Evolutionary conservation across 768 basidiomycete genomes (phyloP), one percentile per base, ranked within the genome.

Genomic region (Boletus speciosus): DNA sequence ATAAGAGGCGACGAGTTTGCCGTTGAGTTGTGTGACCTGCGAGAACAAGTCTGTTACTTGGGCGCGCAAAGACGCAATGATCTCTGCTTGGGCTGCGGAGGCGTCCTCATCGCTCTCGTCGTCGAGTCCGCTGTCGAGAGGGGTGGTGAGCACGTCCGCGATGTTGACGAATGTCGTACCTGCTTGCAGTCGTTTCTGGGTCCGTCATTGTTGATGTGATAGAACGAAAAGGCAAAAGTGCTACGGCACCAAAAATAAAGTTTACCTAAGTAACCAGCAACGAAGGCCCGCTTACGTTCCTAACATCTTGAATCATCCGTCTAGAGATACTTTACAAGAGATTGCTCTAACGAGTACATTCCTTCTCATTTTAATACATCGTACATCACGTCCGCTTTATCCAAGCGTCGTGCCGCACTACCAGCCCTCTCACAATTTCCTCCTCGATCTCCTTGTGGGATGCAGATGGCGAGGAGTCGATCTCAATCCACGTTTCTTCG

Each of bases 1-100:
- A 70, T 97, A 96, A 2, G 90, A 91, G 56, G 83, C 78, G 56
- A 99, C 93, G 45, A 99, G 88, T 69, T 98, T 98, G 71, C 77
- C 74, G 71, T 98, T 98, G 58, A 98, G 86, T 66, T 90, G 83
- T 27, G 85, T 84, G 43, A 97, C 91, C 70, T 98, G 96, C 15
- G 88, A 84, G 65, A 92, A 85, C 41, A 98, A 78, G 66, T 97
- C 90, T 46, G 88, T 82, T 10, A 96, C 81, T 69, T 97, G 93
- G 1, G 76, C 66, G 21, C 92, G 86, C 29, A 98, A 76, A 0
- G 91, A 86, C 14, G 78, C 74, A 61, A 96, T 93, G 61, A 98
- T 82, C 73, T 87, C 83, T 7, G 84, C 84, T 65, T 95, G 90
- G 3, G 93, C 92, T 62, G 92, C 79, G 55, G 77, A 71, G 12